Evolutionary conservation across 2,329 filamentous ascomycete species (phyloP).

Genomic region (Fusarium hainanense): DNA sequence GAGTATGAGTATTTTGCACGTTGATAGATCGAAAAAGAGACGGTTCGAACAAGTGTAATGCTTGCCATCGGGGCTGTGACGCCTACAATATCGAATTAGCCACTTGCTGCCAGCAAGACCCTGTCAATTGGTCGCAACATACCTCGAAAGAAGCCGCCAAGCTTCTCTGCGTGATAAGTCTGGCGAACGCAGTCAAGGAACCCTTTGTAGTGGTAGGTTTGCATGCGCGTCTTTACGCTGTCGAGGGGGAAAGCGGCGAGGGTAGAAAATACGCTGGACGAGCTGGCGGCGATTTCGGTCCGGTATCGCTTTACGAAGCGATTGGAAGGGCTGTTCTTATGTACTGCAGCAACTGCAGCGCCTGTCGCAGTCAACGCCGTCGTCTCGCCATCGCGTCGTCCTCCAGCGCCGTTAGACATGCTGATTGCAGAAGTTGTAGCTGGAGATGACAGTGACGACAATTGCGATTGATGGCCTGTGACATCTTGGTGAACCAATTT

Average conservation of each 20-base stretch:
- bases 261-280: constrained; percentile 81
- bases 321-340: constrained; percentile 35
- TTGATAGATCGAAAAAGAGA: constrained; percentile 85
- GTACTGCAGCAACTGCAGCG: constrained; percentile 19
- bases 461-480: constrained; percentile 48
- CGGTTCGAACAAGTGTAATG: constrained; percentile 80
- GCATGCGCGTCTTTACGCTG: constrained; percentile 90
- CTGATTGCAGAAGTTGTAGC: constrained; percentile 42
- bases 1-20: constrained; percentile 79
- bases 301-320: constrained; percentile 77
- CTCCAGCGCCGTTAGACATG: constrained; percentile 46
- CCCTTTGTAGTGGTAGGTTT: constrained; percentile 82
- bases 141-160: constrained; percentile 85
- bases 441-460: constrained; percentile 43
- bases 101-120: neutral
- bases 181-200: constrained; percentile 79
- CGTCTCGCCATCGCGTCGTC: constrained; percentile 46
- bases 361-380: constrained; percentile 40
- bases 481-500: constrained; percentile 55
- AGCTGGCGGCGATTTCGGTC: constrained; percentile 82
- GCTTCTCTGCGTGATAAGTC: constrained; percentile 79
- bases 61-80: constrained; percentile 84
- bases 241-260: constrained; percentile 86
- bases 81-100: constrained; percentile 57
- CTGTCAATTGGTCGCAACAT: constrained; percentile 42